Evolutionary conservation across 495 filamentous ascomycete species (phyloP).

Genomic region (Sabuloglossum arenarium): DNA sequence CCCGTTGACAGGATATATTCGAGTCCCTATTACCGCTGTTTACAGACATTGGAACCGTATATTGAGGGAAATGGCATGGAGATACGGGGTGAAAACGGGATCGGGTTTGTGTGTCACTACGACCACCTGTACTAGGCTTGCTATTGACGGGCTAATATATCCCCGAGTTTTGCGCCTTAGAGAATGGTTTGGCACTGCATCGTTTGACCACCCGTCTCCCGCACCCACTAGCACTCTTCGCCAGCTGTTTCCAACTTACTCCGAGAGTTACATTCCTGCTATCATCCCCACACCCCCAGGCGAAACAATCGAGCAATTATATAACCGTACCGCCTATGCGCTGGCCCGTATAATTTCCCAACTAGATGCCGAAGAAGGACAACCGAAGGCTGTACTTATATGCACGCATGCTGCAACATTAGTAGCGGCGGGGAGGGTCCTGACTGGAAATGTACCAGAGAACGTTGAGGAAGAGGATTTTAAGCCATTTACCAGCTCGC

Average conservation of each 20-base stretch:
- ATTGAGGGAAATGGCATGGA: conserved; percentile 22
- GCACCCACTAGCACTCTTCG: conserved; percentile 35
- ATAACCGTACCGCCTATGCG: conserved; percentile 55
- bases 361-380: conserved; percentile 36
- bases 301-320: conserved; percentile 56
- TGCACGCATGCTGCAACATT: conserved; percentile 82
- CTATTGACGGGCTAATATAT: not conserved
- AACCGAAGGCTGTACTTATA: conserved; percentile 43
- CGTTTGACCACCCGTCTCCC: conserved; percentile 68
- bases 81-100: conserved; percentile 50
- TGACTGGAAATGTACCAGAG: conserved; percentile 58
- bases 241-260: conserved; percentile 38
- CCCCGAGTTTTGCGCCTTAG: conserved; percentile 14
- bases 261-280: conserved; percentile 29
- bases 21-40: conserved; percentile 77
- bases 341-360: conserved; percentile 47
- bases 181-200: conserved; percentile 75
- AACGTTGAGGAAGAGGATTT: conserved; percentile 57
- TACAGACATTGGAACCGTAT: conserved; percentile 65
- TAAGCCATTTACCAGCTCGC: conserved; percentile 59
- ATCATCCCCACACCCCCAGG: conserved; percentile 43
- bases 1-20: conserved; percentile 59
- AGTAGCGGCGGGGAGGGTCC: conserved; percentile 60
- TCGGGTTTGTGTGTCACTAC: conserved; percentile 29
- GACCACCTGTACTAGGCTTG: not conserved